Percentiles rank a stretch among this genome's conserved stretches.
These are phyloP conservation scores for Juncus inflexus DNA, from an alignment of 176 grass and related monocot species.

Conservation along the genomic window DNA sequence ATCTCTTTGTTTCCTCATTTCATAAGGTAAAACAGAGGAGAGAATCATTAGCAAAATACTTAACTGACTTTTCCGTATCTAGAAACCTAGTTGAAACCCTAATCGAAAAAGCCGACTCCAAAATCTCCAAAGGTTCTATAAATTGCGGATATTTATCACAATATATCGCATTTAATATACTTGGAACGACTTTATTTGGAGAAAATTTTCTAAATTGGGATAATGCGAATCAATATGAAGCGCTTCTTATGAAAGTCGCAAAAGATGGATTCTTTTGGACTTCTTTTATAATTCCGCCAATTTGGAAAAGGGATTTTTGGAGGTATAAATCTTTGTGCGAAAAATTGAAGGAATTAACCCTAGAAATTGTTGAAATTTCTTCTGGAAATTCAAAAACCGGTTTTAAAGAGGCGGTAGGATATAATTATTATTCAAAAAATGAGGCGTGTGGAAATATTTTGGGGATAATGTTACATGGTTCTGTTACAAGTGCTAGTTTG, in stretches of 20 bases:
- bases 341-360: constrained; percentile 59
- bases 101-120: constrained; percentile 38
- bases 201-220: constrained; percentile 79
- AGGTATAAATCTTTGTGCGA: constrained; percentile 49
- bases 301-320: constrained; percentile 83
- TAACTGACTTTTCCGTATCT: constrained; percentile 59
- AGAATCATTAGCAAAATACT: constrained; percentile 58
- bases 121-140: constrained; percentile 41
- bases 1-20: constrained; percentile 66
- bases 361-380: constrained; percentile 41
- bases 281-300: constrained; percentile 61
- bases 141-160: constrained; percentile 57
- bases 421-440: constrained; percentile 42
- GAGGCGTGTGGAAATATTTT: constrained; percentile 73
- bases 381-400: constrained; percentile 15
- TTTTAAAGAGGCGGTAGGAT: constrained; percentile 31
- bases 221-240: constrained; percentile 55
- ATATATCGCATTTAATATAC: constrained; percentile 67
- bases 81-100: constrained; percentile 45
- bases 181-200: constrained; percentile 67
- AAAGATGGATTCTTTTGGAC: constrained; percentile 92
- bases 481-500: constrained; percentile 60
- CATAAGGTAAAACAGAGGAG: constrained; percentile 80
- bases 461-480: constrained; percentile 94
- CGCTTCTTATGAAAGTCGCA: constrained; percentile 67